Conservation (phyloP, 805 yeast species). For the Debaryomyces hansenii region DNA sequence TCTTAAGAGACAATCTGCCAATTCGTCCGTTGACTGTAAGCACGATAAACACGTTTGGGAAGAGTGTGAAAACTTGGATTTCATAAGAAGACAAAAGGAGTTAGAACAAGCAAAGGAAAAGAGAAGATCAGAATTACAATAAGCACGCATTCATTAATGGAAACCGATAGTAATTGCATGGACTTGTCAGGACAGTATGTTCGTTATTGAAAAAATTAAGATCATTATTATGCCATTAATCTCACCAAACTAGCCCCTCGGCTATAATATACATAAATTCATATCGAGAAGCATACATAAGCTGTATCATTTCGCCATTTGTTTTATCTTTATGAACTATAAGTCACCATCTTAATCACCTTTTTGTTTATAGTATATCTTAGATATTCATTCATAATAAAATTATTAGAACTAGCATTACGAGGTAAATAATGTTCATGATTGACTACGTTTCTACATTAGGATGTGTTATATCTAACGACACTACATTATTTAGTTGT, state of each 20-base stretch:
- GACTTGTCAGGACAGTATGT: too few relatives aligned
- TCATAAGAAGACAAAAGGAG: constrained; percentile 76
- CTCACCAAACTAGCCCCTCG: neutral
- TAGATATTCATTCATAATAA: neutral
- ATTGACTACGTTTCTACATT: too few relatives aligned
- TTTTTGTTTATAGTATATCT: neutral
- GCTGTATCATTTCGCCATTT: neutral
- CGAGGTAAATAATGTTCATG: too few relatives aligned
- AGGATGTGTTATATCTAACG: neutral
- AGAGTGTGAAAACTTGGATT: constrained; percentile 80
- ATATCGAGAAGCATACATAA: neutral
- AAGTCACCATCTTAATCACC: neutral
- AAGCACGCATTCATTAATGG: neutral
- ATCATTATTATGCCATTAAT: neutral
- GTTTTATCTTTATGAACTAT: neutral
- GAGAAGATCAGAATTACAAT: constrained; percentile 25
- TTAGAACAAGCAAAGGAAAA: constrained; percentile 54
- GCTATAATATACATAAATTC: neutral
- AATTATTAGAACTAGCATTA: neutral
- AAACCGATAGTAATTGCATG: neutral
- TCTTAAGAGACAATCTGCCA: constrained; percentile 44
- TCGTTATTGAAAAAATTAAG: too few relatives aligned
- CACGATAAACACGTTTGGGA: constrained; percentile 83
- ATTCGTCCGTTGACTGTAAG: constrained; percentile 54
- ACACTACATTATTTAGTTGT: neutral